Conservation (phyloP, 2,329 filamentous ascomycete genomes). For the Xylariaceae sp. region DNA sequence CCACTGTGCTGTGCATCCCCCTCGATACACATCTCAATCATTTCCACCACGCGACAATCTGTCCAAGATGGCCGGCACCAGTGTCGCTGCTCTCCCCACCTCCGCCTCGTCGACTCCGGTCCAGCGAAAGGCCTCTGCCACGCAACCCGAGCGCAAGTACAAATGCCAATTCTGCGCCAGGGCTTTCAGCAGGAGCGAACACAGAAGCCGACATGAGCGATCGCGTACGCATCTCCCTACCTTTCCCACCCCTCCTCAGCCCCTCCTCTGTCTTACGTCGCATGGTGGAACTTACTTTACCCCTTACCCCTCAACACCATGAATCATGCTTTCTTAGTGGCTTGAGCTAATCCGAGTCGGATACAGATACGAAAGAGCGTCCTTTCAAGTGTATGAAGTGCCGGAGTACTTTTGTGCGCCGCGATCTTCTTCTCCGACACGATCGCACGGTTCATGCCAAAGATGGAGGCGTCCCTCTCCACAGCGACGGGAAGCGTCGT, state of each 20-base stretch:
- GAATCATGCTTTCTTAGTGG: conserved; percentile 6
- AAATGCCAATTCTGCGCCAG: conserved; percentile 98
- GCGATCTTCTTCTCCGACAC: conserved; percentile 92
- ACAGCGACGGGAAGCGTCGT: conserved; percentile 89
- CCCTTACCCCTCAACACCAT: conserved; percentile 19
- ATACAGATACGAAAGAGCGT: conserved; percentile 90
- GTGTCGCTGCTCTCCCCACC: conserved; percentile 59
- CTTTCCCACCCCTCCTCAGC: conserved; percentile 15
- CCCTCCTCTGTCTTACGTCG: conserved; percentile 24
- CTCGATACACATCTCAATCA: conserved; percentile 14
- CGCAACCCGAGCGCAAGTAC: conserved; percentile 90
- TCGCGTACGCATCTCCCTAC: conserved; percentile 71
- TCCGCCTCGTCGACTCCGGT: conserved; percentile 64
- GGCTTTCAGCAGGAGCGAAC: conserved; percentile 95
- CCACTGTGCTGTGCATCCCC: conserved; percentile 21
- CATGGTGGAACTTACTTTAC: conserved; percentile 7
- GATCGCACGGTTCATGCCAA: conserved; percentile 98
- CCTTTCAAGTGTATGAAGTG: conserved; percentile 99
- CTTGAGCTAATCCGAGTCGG: conserved; percentile 26
- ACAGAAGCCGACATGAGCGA: conserved; percentile 93
- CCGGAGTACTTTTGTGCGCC: conserved; percentile 94
- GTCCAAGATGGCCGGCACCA: conserved; percentile 65
- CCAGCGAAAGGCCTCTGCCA: conserved; percentile 70
- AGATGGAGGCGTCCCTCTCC: conserved; percentile 88
- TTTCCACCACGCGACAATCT: conserved; percentile 22